phyloP scores from a whole-genome alignment of 306 rosid genomes.

The Prunus mira region DNA sequence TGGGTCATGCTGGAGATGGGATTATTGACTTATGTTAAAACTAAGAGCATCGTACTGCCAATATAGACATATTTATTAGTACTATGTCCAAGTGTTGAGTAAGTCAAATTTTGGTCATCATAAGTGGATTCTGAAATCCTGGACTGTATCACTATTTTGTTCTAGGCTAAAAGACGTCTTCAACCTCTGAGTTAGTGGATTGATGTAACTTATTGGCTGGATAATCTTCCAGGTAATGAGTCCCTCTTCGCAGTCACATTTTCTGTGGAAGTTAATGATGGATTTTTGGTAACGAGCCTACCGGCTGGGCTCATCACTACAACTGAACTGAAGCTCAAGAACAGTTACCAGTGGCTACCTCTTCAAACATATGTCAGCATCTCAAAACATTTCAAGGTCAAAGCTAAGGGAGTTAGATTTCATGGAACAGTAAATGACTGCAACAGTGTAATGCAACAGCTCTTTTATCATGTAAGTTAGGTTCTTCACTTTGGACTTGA shows the following conservation, averaged over 20 bases:
- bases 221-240: constrained; percentile 44
- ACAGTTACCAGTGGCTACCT: constrained; percentile 65
- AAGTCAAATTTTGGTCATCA: too few relatives aligned
- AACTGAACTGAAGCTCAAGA: constrained; percentile 58
- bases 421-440: constrained; percentile 67
- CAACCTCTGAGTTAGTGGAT: neutral
- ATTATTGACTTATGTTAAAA: too few relatives aligned
- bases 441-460: constrained; percentile 61
- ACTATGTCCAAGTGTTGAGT: too few relatives aligned
- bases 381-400: constrained; percentile 68
- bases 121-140: too few relatives aligned
- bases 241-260: constrained; percentile 46
- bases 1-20: too few relatives aligned
- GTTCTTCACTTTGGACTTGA: constrained; percentile 5
- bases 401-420: constrained; percentile 75
- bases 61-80: too few relatives aligned
- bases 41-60: too few relatives aligned
- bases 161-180: neutral
- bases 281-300: constrained; percentile 56
- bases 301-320: constrained; percentile 66
- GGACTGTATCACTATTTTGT: too few relatives aligned
- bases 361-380: constrained; percentile 81
- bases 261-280: constrained; percentile 76
- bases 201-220: constrained; percentile 16
- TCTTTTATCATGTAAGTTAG: constrained; percentile 46